Base-by-base conservation (phyloP, 805 yeast species). In the Ogataea nitratoaversa region DNA sequence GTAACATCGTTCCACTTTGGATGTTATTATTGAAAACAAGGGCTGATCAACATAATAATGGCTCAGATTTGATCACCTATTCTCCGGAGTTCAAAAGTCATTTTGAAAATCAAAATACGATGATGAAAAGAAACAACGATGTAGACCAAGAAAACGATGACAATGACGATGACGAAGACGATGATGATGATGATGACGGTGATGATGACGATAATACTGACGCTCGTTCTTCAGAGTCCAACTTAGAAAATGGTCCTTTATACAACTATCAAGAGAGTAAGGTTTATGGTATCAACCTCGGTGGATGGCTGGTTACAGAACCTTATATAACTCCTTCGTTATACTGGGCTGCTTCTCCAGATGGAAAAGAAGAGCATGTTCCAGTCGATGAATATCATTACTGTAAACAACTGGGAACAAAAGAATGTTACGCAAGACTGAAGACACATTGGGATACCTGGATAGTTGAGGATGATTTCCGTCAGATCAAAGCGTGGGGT, bases 271-370 rank as follows among this genome's bases (percentile, higher is more conserved):
- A 34, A 0, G 37, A 30, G 5, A 49, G 52, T 7, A 63, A 57
- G 31, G 53, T 65, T 24, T 46, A 48, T 34, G 82, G 81, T 32
- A 74, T 79, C 12, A 70, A 76, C 20, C 52, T 82, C 12, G 90
- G 89, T 24, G 88, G 88, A 7, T 82, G 89, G 90, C 64, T 81
- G 19, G 76, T 82, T 0, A 62, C 82, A 8, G 88, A 82, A 55
- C 87, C 89, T 1, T 82, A 72, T 47, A 81, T 82, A 44, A 79
- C 82, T 0, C 88, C 89, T 0, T 71, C 82, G 1, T 56, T 82
- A 30, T 82, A 76, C 50, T 30, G 41, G 38, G 65, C 70, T 18
- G 62, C 61, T 2, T 43, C 57, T 6, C 27, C 40, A 8, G 42
- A 43, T 29, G 49, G 48, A 7, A 32, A 48, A 7, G 68, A 72